Conservation (phyloP, 352 stramenopile genomes). For the Phytopythium litorale region DNA sequence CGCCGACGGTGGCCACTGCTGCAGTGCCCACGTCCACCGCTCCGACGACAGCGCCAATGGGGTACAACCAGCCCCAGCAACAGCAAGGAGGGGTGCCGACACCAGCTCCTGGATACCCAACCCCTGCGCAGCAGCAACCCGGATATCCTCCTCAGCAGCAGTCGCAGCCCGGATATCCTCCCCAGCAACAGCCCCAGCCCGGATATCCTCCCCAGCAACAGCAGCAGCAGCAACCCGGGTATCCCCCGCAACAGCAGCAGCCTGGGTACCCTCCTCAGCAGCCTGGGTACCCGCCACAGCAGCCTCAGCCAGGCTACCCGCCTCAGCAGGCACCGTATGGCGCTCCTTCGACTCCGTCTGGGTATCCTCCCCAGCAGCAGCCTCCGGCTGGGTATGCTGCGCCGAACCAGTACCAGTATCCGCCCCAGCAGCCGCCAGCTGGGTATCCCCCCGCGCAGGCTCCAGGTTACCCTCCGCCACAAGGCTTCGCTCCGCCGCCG, state of each 20-base stretch:
- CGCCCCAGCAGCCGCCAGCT: slow-evolving; percentile 13
- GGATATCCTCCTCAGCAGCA: slow-evolving; percentile 25
- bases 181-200: slow-evolving; percentile 11
- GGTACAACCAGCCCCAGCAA: slow-evolving; percentile 12
- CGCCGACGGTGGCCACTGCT: neutral
- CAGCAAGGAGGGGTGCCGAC: slow-evolving; percentile 11
- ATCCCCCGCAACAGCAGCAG: slow-evolving; percentile 21
- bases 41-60: slow-evolving; percentile 12
- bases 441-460: slow-evolving; percentile 18
- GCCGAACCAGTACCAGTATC: slow-evolving; percentile 12
- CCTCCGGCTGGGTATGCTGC: slow-evolving; percentile 13
- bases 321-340: slow-evolving; percentile 12
- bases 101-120: slow-evolving; percentile 14
- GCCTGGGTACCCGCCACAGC: slow-evolving; percentile 21
- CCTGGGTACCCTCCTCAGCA: slow-evolving; percentile 22
- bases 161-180: slow-evolving; percentile 19
- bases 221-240: slow-evolving; percentile 19
- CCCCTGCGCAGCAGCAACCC: slow-evolving; percentile 3
- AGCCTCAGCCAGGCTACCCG: slow-evolving; percentile 21
- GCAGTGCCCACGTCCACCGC: neutral
- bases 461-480: slow-evolving; percentile 14
- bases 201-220: slow-evolving; percentile 21
- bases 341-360: neutral
- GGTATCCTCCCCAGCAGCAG: slow-evolving; percentile 14
- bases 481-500: slow-evolving; percentile 8